Percentiles rank a stretch among this genome's conserved stretches.
Evolutionary conservation across 352 stramenopile species (phyloP).

Genomic region (Phytopythium mirpurense): DNA sequence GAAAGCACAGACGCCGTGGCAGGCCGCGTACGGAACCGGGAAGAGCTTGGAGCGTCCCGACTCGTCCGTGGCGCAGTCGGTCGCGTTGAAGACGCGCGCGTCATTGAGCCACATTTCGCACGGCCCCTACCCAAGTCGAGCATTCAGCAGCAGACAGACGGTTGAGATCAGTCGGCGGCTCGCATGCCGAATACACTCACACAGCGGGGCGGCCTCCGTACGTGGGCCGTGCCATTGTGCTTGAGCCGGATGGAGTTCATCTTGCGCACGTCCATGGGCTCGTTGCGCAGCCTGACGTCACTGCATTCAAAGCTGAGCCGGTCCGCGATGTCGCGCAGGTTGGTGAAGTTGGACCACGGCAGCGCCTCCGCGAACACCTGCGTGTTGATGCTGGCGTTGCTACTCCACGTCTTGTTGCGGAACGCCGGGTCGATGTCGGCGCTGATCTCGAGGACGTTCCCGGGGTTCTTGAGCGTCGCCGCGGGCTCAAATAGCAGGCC

Average conservation of each 20-base stretch:
- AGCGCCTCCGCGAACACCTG: background rate
- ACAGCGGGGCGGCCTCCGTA: background rate
- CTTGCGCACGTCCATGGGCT: slow-evolving; percentile 6
- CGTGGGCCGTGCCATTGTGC: slow-evolving; percentile 4
- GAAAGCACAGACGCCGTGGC: slow-evolving; percentile 28
- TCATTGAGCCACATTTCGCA: slow-evolving; percentile 5
- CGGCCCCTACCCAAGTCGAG: background rate
- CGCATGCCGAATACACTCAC: too few relatives aligned
- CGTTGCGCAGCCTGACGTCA: slow-evolving; percentile 6
- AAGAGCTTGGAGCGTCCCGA: slow-evolving; percentile 6
- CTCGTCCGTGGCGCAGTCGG: slow-evolving; percentile 2
- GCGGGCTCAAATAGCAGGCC: background rate
- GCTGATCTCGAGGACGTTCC: background rate
- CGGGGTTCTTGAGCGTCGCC: background rate
- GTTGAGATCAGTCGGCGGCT: background rate
- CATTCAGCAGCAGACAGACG: too few relatives aligned
- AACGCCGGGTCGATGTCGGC: slow-evolving; percentile 4
- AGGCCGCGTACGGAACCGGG: slow-evolving; percentile 30
- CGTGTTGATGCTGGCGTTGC: background rate
- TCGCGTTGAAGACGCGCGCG: slow-evolving; percentile 2
- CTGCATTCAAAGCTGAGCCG: slow-evolving; percentile 5
- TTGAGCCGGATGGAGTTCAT: slow-evolving; percentile 7
- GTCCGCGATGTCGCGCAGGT: slow-evolving; percentile 2
- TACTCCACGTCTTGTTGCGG: background rate
- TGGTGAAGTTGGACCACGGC: slow-evolving; percentile 3